Evolutionary conservation across 225 moss, liverwort and hornwort genomes (phyloP).

Genomic region (Physcomitrellopsis africana): DNA sequence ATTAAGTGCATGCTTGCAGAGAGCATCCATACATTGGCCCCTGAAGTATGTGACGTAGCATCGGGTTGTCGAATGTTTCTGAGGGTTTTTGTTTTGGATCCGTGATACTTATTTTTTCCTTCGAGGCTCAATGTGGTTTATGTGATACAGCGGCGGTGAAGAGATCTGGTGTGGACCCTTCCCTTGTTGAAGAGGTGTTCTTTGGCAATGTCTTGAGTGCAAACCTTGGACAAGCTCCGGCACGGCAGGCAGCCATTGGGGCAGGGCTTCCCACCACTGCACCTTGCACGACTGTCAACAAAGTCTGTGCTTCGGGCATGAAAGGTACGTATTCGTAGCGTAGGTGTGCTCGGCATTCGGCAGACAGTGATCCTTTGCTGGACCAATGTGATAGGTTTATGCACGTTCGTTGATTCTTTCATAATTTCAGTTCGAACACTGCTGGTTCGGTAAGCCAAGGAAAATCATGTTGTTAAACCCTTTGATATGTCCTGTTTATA

Average conservation of each 20-base stretch:
- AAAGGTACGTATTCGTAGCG: slow-evolving; percentile 51
- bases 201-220: slow-evolving; percentile 96
- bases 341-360: background rate
- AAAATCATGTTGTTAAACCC: no score
- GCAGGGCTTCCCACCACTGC: slow-evolving; percentile 79
- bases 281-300: slow-evolving; percentile 89
- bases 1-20: background rate
- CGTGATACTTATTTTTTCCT: background rate
- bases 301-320: slow-evolving; percentile 98
- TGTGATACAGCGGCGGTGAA: slow-evolving; percentile 72
- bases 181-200: slow-evolving; percentile 81
- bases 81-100: background rate
- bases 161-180: slow-evolving; percentile 80
- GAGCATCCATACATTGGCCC: background rate
- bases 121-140: background rate
- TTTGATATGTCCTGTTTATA: no score
- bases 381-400: no score
- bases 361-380: background rate
- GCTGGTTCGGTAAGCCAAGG: no score
- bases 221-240: slow-evolving; percentile 94
- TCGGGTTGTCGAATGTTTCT: background rate
- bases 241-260: slow-evolving; percentile 88
- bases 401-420: no score
- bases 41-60: background rate
- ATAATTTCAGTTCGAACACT: no score